Conservation (phyloP, 768 basidiomycete genomes). For the Termitomyces titanicus region DNA sequence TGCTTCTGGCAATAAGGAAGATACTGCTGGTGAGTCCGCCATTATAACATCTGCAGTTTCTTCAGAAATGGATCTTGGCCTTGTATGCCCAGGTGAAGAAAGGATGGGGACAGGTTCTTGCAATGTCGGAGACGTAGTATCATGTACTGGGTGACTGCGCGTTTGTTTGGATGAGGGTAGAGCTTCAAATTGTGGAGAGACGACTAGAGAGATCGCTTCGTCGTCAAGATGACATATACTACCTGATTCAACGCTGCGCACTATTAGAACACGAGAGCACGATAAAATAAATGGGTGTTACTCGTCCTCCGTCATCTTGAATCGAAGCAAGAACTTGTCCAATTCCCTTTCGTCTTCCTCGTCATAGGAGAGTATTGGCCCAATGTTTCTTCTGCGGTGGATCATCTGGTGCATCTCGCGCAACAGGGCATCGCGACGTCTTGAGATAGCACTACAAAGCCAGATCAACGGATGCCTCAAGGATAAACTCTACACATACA, state of each 20-base stretch:
- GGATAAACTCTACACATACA: slow-evolving; percentile 25
- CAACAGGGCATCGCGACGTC: slow-evolving; percentile 67
- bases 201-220: slow-evolving; percentile 18
- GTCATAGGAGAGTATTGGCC: slow-evolving; percentile 32
- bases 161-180: background rate
- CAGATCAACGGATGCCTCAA: slow-evolving; percentile 4
- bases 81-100: background rate
- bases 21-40: background rate
- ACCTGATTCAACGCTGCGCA: slow-evolving; percentile 36
- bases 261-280: slow-evolving; percentile 6
- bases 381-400: slow-evolving; percentile 44
- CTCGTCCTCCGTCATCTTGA: slow-evolving; percentile 52
- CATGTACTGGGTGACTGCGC: background rate
- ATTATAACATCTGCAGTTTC: background rate
- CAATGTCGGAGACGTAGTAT: background rate
- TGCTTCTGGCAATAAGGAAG: slow-evolving; percentile 9
- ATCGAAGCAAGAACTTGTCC: slow-evolving; percentile 50
- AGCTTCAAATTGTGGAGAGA: background rate
- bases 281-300: slow-evolving; percentile 17
- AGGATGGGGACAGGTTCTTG: background rate
- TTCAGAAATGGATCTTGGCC: background rate
- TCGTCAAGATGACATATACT: slow-evolving; percentile 35
- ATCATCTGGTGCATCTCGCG: slow-evolving; percentile 70
- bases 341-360: slow-evolving; percentile 42
- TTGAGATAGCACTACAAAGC: slow-evolving; percentile 49